A percentile compares a stretch with the other conserved stretches of the same genome.
Conservation (phyloP, 2,329 filamentous ascomycete genomes). For the Trichoderma afroharzianum region DNA sequence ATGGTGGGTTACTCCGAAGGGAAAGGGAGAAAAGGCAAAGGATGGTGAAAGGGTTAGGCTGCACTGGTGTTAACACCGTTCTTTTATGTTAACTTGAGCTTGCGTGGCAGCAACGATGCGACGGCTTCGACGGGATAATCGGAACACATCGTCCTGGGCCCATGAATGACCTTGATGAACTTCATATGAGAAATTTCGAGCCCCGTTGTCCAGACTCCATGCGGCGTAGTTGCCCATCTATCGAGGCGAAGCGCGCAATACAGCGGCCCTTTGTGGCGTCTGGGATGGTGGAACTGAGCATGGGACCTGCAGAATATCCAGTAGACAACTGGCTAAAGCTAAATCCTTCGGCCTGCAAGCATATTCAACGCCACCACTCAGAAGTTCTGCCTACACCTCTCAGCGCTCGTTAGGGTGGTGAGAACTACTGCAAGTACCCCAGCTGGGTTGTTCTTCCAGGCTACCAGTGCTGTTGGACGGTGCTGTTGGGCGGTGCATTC, state of each 20-base stretch:
- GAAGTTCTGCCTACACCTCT: background rate
- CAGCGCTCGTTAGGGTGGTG: background rate
- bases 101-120: background rate
- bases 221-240: background rate
- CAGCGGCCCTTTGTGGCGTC: background rate
- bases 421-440: background rate
- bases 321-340: background rate
- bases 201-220: background rate
- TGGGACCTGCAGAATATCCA: background rate
- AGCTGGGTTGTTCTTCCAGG: background rate
- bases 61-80: background rate
- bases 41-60: background rate
- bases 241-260: background rate
- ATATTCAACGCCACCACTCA: background rate
- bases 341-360: background rate
- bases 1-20: background rate
- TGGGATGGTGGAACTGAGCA: background rate
- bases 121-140: background rate
- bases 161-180: background rate
- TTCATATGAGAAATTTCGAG: background rate
- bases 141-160: background rate
- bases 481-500: background rate
- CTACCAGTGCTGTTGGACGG: background rate
- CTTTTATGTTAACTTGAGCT: background rate
- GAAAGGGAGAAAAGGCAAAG: background rate